Evolutionary conservation across 1,284 basidiomycete genomes (phyloP).

Genomic region (Hemileccinum hortonii): DNA sequence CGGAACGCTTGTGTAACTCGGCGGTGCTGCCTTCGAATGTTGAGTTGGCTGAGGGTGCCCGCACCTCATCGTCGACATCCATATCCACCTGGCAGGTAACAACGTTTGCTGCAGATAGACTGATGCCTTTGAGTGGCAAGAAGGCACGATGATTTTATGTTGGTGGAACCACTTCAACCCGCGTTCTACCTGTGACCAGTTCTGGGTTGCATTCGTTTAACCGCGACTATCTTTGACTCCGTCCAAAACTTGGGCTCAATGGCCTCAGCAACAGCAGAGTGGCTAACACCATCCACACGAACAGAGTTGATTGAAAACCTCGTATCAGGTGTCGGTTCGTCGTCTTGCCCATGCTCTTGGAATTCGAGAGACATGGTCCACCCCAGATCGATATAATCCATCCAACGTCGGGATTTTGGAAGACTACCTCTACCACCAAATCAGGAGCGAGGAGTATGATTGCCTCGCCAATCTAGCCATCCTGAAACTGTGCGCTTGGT

Average conservation of each 20-base stretch:
- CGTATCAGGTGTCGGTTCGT: slow-evolving; percentile 87
- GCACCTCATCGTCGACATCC: slow-evolving; percentile 19
- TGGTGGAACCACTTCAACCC: neutral
- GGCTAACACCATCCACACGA: slow-evolving; percentile 70
- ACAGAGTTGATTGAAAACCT: slow-evolving; percentile 86
- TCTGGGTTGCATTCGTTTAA: slow-evolving; percentile 8
- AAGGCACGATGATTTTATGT: neutral
- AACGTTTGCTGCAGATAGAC: too few species aligned
- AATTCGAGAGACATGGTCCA: slow-evolving; percentile 9
- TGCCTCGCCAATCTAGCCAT: slow-evolving; percentile 91
- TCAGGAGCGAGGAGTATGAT: slow-evolving; percentile 88
- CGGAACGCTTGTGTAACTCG: slow-evolving; percentile 8
- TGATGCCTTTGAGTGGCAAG: too few species aligned
- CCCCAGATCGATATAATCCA: slow-evolving; percentile 90
- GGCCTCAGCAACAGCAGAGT: slow-evolving; percentile 50
- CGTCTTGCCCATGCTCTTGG: slow-evolving; percentile 1
- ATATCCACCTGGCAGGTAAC: slow-evolving; percentile 5
- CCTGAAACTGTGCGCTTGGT: slow-evolving; percentile 64
- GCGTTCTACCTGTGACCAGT: neutral
- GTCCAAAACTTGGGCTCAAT: slow-evolving; percentile 18
- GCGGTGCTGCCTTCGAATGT: neutral
- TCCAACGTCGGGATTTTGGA: slow-evolving; percentile 90
- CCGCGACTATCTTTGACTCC: slow-evolving; percentile 1
- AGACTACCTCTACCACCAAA: slow-evolving; percentile 93
- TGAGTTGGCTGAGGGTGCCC: neutral